phyloP scores from a whole-genome alignment of 345 rosid species.

The Arabidopsis thaliana region TAIR10.1 NC_003076.8:8431001-8431500 shows the following conservation, averaged over 20 bases:
- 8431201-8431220: constrained; percentile 80
- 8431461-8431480: constrained; percentile 82
- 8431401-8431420: constrained; percentile 72
- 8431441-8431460: constrained; percentile 48
- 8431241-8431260: constrained; percentile 89
- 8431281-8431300: constrained; percentile 63
- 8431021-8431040: constrained; percentile 88
- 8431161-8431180: constrained; percentile 60
- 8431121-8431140: constrained; percentile 90
- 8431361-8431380: constrained; percentile 70
- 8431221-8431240: constrained; percentile 74
- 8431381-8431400: constrained; percentile 78
- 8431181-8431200: constrained; percentile 79
- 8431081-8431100: constrained; percentile 66
- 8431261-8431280: constrained; percentile 68
- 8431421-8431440: constrained; percentile 87
- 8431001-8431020: constrained; percentile 70
- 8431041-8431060: constrained; percentile 83
- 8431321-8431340: constrained; percentile 83
- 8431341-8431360: constrained; percentile 64
- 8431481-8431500: constrained; percentile 85
- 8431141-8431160: constrained; percentile 95
- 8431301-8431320: constrained; percentile 85
- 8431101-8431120: constrained; percentile 56
- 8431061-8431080: constrained; percentile 70